These are phyloP conservation scores for Triticum monococcum DNA, from an alignment of 176 grass and related monocot genomes.

Conservation along the genomic window DNA sequence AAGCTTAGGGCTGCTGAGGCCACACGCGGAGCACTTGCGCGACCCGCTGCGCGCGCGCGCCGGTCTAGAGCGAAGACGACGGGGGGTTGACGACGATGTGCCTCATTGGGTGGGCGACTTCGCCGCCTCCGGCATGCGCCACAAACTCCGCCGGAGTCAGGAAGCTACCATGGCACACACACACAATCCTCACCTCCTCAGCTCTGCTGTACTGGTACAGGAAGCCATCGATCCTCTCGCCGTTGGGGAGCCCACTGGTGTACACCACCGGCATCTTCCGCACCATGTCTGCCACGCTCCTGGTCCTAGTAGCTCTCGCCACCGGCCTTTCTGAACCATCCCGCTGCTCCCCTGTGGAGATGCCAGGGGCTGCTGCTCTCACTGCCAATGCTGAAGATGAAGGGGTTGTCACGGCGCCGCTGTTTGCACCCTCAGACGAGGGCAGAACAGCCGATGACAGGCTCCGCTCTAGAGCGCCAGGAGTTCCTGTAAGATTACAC, in stretches of 20 bases:
- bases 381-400: background rate
- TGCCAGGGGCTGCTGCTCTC: background rate
- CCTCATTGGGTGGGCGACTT: constrained; percentile 60
- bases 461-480: background rate
- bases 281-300: constrained; percentile 24
- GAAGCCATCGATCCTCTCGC: constrained; percentile 70
- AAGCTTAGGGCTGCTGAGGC: constrained; percentile 12
- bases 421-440: background rate
- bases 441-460: background rate
- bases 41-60: background rate
- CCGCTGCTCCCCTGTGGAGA: constrained; percentile 19
- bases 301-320: background rate
- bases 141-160: constrained; percentile 78
- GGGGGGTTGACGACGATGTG: constrained; percentile 67
- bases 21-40: constrained; percentile 11
- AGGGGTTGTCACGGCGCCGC: background rate
- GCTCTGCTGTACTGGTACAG: constrained; percentile 68
- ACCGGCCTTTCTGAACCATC: constrained; percentile 10
- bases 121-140: constrained; percentile 73
- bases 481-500: constrained; percentile 21
- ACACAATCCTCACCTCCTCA: constrained; percentile 74
- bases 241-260: constrained; percentile 66
- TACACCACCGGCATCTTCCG: constrained; percentile 75
- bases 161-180: constrained; percentile 85
- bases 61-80: constrained; percentile 19